Percentiles rank a stretch among this genome's conserved stretches.
Conservation (phyloP, 345 rosid species). For the Leavenworthia alabamica region DNA sequence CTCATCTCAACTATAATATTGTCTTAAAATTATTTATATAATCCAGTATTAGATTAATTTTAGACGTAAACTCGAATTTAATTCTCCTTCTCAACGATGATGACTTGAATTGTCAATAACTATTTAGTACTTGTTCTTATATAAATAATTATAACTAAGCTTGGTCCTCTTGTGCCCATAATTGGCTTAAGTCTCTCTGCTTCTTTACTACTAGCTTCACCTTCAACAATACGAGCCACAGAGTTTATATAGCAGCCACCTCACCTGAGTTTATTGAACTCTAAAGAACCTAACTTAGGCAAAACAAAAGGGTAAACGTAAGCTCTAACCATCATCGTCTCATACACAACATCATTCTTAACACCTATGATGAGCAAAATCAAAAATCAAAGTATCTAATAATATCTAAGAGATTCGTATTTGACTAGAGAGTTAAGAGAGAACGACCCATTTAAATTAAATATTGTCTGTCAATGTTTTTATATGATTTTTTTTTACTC, state of each 20-base stretch:
- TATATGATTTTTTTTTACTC: background rate
- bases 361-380: constrained; percentile 26
- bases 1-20: too few relatives aligned
- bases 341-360: constrained; percentile 53
- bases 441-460: constrained; percentile 30
- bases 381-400: background rate
- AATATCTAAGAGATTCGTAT: background rate
- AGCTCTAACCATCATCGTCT: constrained; percentile 54
- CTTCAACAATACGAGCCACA: constrained; percentile 53
- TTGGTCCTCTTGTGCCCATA: constrained; percentile 82
- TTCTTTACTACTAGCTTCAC: constrained; percentile 76
- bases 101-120: too few relatives aligned
- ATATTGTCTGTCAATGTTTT: background rate
- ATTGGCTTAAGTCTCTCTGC: constrained; percentile 75
- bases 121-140: background rate
- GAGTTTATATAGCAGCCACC: too few relatives aligned
- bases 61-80: too few relatives aligned
- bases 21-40: too few relatives aligned
- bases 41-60: too few relatives aligned
- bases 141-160: constrained; percentile 51
- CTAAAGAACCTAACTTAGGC: background rate
- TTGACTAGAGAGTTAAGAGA: background rate
- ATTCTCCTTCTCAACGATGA: too few relatives aligned
- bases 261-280: background rate
- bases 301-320: background rate